Conservation (phyloP, 192 early-diverging fungal species). For the Coemansia sp. region DNA sequence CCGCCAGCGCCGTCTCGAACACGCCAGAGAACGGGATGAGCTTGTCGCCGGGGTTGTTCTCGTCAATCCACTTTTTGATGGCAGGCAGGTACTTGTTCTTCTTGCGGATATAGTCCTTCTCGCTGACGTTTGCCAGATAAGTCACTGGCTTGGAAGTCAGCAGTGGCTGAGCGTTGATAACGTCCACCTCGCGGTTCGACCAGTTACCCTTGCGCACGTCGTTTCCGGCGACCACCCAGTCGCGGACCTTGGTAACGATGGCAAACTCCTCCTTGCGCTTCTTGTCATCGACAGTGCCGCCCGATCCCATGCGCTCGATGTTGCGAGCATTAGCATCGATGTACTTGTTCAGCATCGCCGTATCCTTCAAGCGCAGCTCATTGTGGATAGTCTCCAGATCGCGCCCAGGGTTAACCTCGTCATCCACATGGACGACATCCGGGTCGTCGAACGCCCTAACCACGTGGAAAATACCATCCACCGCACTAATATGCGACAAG, state of each 20-base stretch:
- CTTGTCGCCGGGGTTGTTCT: conserved; percentile 85
- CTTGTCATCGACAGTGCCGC: conserved; percentile 82
- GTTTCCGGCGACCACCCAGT: conserved; percentile 77
- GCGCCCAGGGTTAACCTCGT: conserved; percentile 85
- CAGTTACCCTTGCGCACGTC: conserved; percentile 90
- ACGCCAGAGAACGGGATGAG: conserved; percentile 90
- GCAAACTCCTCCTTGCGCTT: conserved; percentile 88
- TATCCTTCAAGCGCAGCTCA: conserved; percentile 94
- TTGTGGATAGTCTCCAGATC: conserved; percentile 96
- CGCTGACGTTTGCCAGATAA: conserved; percentile 89
- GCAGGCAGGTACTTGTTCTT: conserved; percentile 93
- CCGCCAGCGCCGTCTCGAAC: conserved; percentile 71
- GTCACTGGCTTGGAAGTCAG: conserved; percentile 97
- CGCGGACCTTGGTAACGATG: conserved; percentile 71
- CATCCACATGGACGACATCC: conserved; percentile 93
- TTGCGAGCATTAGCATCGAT: conserved; percentile 69
- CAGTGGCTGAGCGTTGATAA: conserved; percentile 85
- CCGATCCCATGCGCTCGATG: conserved; percentile 74
- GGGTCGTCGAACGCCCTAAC: conserved; percentile 89
- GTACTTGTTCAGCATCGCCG: conserved; percentile 78
- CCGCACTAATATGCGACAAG: conserved; percentile 87
- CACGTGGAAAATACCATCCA: conserved; percentile 85
- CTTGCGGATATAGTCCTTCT: conserved; percentile 87
- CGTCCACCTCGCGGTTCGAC: conserved; percentile 88
- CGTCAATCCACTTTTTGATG: conserved; percentile 93